phyloP scores from a whole-genome alignment of 2,329 filamentous ascomycete species.

The Cladosporium colombiae region DNA sequence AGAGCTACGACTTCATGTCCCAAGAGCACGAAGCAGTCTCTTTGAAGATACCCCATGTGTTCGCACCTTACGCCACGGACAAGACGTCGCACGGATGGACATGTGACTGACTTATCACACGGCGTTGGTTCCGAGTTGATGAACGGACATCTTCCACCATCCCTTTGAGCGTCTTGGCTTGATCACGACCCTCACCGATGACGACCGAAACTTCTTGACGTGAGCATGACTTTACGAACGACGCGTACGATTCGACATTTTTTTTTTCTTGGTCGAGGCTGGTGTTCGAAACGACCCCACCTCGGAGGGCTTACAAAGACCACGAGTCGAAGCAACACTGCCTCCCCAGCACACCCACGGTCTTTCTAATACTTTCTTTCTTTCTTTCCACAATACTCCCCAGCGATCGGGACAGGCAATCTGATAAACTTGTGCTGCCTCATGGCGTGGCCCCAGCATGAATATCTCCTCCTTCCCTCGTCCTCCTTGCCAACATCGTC shows the following conservation, averaged over 20 bases:
- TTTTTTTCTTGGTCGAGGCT: background rate
- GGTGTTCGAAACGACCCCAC: too few relatives aligned
- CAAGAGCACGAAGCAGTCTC: background rate
- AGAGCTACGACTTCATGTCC: background rate
- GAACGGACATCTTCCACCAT: background rate
- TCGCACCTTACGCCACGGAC: background rate
- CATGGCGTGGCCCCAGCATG: constrained; percentile 7
- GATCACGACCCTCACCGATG: background rate
- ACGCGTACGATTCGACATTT: constrained; percentile 1
- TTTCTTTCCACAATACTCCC: background rate
- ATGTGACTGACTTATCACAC: background rate
- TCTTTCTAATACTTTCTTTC: background rate
- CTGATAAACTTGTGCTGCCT: constrained; percentile 13
- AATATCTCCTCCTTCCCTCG: background rate
- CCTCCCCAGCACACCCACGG: background rate
- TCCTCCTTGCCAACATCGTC: background rate
- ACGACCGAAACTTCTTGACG: background rate
- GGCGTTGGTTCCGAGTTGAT: background rate
- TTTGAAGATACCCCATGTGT: background rate
- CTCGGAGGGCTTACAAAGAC: too few relatives aligned
- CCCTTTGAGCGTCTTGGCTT: background rate
- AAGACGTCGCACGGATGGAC: background rate
- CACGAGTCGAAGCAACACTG: background rate
- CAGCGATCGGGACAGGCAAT: constrained; percentile 1
- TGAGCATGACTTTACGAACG: constrained; percentile 7